Conservation (phyloP, 169 alveolate species). For the Plasmodium fragile region DNA sequence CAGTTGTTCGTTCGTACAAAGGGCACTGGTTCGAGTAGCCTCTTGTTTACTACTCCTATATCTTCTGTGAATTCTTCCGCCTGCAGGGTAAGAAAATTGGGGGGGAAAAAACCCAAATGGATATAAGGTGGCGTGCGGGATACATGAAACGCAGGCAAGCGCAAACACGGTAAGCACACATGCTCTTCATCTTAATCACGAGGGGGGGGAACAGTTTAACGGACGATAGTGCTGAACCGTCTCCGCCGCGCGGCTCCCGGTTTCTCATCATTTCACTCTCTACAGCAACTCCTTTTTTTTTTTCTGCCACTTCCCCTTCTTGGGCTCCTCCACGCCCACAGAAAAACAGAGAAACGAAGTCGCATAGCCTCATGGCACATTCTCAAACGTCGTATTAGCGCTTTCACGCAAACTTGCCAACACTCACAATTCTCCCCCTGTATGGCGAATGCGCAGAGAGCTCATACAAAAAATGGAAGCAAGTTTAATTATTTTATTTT, state of each 20-base stretch:
- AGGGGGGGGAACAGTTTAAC: not conserved
- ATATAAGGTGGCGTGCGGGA: not conserved
- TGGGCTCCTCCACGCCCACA: not conserved
- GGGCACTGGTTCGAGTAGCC: conserved; percentile 82
- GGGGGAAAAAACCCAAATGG: not conserved
- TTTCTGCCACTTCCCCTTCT: not conserved
- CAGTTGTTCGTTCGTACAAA: conserved; percentile 84
- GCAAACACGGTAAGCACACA: not conserved
- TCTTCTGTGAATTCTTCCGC: conserved; percentile 73
- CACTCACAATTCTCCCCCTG: not conserved
- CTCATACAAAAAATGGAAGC: not conserved
- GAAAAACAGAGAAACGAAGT: not conserved
- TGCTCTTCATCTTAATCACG: not conserved
- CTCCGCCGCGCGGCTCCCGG: not conserved
- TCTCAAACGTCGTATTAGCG: not conserved
- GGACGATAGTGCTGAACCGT: not conserved
- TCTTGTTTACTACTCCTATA: conserved; percentile 63
- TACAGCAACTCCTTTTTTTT: not conserved
- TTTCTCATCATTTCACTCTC: not conserved
- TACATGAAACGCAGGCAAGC: not conserved
- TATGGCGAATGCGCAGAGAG: not conserved
- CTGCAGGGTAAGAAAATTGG: not conserved
- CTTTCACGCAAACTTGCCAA: not conserved
- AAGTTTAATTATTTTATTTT: not conserved
- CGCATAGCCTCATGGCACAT: not conserved